Conservation (phyloP, 148 eudicot genomes). For the Salicornia ramosissima region DNA sequence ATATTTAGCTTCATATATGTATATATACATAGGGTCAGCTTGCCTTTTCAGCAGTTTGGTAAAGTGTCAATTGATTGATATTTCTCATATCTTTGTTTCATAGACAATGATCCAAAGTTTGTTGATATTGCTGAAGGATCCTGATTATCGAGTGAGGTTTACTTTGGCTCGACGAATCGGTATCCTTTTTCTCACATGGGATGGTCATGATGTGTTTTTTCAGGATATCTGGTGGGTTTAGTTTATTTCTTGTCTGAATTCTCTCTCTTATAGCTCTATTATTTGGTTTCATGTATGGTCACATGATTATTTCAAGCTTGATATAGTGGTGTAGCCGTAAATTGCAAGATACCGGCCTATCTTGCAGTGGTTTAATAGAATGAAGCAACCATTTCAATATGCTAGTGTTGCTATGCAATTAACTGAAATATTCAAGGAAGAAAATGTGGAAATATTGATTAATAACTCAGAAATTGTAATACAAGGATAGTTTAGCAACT, state of each 20-base stretch:
- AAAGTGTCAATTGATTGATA: background rate
- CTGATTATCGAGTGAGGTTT: conserved; percentile 84
- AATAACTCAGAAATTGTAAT: no score
- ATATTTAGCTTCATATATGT: background rate
- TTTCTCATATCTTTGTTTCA: conserved; percentile 1
- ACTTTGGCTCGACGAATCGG: conserved; percentile 73
- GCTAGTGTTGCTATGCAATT: background rate
- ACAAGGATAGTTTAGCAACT: no score
- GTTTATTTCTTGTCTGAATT: background rate
- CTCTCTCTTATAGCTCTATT: background rate
- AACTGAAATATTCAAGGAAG: no score
- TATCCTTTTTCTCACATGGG: conserved; percentile 96
- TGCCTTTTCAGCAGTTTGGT: background rate
- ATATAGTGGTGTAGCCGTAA: background rate
- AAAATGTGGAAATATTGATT: no score
- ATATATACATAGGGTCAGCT: background rate
- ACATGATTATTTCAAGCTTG: background rate
- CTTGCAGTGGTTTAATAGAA: background rate
- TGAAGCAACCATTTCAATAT: background rate
- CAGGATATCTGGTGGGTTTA: conserved; percentile 78
- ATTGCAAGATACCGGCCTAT: background rate
- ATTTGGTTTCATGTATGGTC: background rate
- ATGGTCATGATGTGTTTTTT: conserved; percentile 90
- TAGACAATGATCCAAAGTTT: conserved; percentile 84
- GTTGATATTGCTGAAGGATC: conserved; percentile 72